Evolutionary conservation across 345 rosid genomes (phyloP).

Genomic region (Eucalyptus curtisii): DNA sequence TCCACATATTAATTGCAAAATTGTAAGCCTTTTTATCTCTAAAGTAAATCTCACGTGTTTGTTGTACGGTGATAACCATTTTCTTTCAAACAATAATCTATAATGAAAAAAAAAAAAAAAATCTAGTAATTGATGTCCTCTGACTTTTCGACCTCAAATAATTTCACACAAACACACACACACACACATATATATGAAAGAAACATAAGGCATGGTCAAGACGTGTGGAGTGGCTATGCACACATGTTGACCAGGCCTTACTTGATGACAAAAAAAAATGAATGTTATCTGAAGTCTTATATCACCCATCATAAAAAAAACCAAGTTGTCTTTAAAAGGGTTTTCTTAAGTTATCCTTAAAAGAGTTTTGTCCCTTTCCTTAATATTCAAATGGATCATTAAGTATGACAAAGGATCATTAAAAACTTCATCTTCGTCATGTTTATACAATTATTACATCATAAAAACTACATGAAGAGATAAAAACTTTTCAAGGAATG

Average conservation of each 20-base stretch:
- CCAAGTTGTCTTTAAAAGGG: not conserved
- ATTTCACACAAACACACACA: not conserved
- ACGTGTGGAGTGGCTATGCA: not conserved
- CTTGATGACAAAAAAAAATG: not conserved
- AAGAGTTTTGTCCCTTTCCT: not conserved
- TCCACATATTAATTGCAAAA: not conserved
- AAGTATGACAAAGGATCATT: not conserved
- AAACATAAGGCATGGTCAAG: not conserved
- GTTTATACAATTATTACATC: not conserved
- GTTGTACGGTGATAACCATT: not conserved
- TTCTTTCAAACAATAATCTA: not conserved
- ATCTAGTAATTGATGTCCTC: not conserved
- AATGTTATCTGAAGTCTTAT: not conserved
- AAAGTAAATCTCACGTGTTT: not conserved
- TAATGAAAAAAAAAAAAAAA: not conserved
- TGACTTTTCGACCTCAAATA: not conserved
- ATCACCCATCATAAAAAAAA: not conserved
- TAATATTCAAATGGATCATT: not conserved
- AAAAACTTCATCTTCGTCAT: not conserved
- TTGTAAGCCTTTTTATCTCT: not conserved
- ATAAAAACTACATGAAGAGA: not conserved
- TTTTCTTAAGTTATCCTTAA: not conserved
- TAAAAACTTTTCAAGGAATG: not conserved
- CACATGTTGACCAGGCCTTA: not conserved
- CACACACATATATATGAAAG: not conserved